phyloP scores from a whole-genome alignment of 306 rosid species.

The Citrullus colocynthis region DNA sequence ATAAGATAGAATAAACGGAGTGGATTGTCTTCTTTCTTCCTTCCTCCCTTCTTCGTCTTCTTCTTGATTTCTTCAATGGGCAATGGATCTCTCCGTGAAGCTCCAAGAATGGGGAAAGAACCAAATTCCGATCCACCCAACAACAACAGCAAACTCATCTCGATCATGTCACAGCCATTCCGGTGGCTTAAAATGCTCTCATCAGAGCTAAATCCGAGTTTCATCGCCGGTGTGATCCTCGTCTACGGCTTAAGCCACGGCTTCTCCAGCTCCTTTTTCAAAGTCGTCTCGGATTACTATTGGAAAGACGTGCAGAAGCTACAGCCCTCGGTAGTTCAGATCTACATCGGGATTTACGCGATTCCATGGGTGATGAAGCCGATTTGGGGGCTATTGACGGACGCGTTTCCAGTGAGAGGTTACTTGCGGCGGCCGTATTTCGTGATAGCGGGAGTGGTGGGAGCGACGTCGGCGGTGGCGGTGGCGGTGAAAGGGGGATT shows the following conservation, averaged over 20 bases:
- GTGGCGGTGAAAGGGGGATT: conserved; percentile 13
- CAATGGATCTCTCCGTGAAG: neutral
- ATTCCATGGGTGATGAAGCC: conserved; percentile 73
- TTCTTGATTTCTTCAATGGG: neutral
- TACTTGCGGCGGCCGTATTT: conserved; percentile 28
- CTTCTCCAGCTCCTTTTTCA: conserved; percentile 45
- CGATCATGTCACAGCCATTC: neutral
- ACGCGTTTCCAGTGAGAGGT: conserved; percentile 38
- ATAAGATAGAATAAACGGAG: neutral
- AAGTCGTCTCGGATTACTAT: conserved; percentile 45
- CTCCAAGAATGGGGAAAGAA: neutral
- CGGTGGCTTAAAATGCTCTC: neutral
- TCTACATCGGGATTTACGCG: conserved; percentile 38
- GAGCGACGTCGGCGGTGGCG: neutral
- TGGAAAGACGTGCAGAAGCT: conserved; percentile 70
- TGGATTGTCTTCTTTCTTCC: neutral
- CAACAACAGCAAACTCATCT: neutral
- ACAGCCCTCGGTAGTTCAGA: conserved; percentile 48
- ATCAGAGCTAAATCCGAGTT: neutral
- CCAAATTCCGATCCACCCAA: neutral
- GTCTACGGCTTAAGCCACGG: conserved; percentile 58
- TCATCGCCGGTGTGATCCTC: conserved; percentile 26
- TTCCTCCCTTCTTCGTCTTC: too few relatives aligned
- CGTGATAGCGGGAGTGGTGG: neutral
- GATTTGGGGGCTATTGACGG: conserved; percentile 60